These are phyloP conservation scores for Exophiala viscosa DNA, from an alignment of 2,329 filamentous ascomycete species.

Conservation along the genomic window DNA sequence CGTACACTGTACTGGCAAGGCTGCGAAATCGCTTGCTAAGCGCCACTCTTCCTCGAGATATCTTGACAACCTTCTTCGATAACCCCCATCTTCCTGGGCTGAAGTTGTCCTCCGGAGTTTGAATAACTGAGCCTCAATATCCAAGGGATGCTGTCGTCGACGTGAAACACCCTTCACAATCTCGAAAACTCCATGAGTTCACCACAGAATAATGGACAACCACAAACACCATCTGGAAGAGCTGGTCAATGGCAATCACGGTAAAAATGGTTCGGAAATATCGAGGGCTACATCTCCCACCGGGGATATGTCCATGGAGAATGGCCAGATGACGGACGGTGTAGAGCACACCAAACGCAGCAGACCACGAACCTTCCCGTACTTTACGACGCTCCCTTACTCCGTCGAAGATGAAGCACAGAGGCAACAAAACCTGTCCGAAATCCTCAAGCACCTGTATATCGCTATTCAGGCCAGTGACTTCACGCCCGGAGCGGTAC, in stretches of 20 bases:
- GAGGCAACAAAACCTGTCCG: constrained; percentile 73
- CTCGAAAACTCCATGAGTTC: constrained; percentile 9
- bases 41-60: constrained; percentile 8
- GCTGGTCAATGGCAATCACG: constrained; percentile 13
- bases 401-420: constrained; percentile 74
- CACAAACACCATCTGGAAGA: constrained; percentile 19
- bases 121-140: not conserved
- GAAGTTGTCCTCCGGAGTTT: not conserved
- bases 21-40: constrained; percentile 24
- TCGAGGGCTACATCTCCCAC: constrained; percentile 86
- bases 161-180: not conserved
- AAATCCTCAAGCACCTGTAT: constrained; percentile 91
- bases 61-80: constrained; percentile 7
- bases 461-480: constrained; percentile 88
- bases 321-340: constrained; percentile 48
- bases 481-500: constrained; percentile 86
- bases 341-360: constrained; percentile 63
- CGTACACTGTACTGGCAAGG: constrained; percentile 15
- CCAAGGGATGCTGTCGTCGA: constrained; percentile 8
- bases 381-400: constrained; percentile 87
- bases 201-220: constrained; percentile 13
- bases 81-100: not conserved
- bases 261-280: constrained; percentile 48
- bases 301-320: constrained; percentile 44
- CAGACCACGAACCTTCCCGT: constrained; percentile 83